Conservation (phyloP, 2,329 filamentous ascomycete species). For the Aspergillus alliaceus region DNA sequence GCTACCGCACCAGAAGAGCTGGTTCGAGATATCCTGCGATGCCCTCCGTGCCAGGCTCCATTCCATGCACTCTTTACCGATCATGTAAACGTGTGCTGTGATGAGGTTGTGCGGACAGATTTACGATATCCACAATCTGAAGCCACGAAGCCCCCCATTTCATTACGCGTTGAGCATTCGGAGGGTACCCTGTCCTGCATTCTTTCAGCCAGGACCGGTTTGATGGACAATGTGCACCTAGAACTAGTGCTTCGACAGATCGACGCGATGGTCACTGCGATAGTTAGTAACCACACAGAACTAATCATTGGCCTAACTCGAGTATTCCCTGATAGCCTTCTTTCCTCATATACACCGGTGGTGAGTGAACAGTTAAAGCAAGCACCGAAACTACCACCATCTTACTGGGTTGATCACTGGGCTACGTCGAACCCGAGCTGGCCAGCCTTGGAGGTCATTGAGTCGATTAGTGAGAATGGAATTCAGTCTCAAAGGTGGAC, state of each 20-base stretch:
- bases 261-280: background rate
- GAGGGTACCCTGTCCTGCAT: background rate
- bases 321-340: background rate
- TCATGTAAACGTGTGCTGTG: background rate
- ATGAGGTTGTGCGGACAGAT: background rate
- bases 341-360: background rate
- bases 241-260: background rate
- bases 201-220: background rate
- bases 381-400: background rate
- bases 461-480: background rate
- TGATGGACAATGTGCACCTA: background rate
- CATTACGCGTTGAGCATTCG: background rate
- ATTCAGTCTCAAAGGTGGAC: background rate
- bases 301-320: background rate
- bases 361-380: background rate
- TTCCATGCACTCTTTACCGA: background rate
- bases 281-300: background rate
- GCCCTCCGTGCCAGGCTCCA: background rate
- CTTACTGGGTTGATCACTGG: background rate
- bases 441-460: background rate
- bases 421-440: background rate
- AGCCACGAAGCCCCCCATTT: background rate
- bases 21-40: background rate
- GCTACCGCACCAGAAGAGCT: background rate
- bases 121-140: background rate